A percentile compares a stretch with the other conserved stretches of the same genome.
These are phyloP conservation scores for Piloderma croceum DNA, from an alignment of 768 basidiomycete species.

Conservation along the genomic window DNA sequence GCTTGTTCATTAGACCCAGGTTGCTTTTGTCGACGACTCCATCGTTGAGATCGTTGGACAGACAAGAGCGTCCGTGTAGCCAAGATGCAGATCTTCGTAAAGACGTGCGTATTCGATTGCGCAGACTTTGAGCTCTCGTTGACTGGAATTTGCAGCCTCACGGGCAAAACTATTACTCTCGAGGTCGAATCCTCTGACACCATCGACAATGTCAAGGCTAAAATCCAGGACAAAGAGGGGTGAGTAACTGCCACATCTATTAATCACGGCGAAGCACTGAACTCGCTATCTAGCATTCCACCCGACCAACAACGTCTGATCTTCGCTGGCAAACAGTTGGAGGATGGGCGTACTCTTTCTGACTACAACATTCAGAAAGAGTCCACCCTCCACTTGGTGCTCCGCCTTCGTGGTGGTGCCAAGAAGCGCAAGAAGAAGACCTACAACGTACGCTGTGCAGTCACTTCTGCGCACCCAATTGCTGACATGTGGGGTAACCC, in stretches of 20 bases:
- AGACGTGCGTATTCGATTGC: slow-evolving; percentile 58
- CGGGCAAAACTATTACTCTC: slow-evolving; percentile 98
- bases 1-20: slow-evolving; percentile 28
- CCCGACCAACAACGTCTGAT: slow-evolving; percentile 97
- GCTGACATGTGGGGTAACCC: slow-evolving; percentile 5
- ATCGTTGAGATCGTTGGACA: slow-evolving; percentile 86
- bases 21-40: slow-evolving; percentile 92
- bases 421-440: slow-evolving; percentile 99
- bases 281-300: slow-evolving; percentile 52
- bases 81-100: slow-evolving; percentile 97
- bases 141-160: slow-evolving; percentile 57
- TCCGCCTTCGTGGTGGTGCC: slow-evolving; percentile 97
- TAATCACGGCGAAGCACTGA: slow-evolving; percentile 5
- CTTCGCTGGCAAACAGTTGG: slow-evolving; percentile 98
- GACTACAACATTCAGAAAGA: slow-evolving; percentile 99
- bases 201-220: slow-evolving; percentile 97
- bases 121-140: slow-evolving; percentile 6
- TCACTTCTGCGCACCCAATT: not conserved
- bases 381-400: slow-evolving; percentile 95
- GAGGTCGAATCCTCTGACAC: slow-evolving; percentile 97
- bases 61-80: slow-evolving; percentile 62
- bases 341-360: slow-evolving; percentile 93
- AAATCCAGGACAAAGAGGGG: slow-evolving; percentile 98
- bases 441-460: slow-evolving; percentile 70
- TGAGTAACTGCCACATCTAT: slow-evolving; percentile 28